Evolutionary conservation across 164 flowering plant genomes (phyloP), one percentile per base, ranked within the genome.

Genomic region (Aristolochia contorta): DNA sequence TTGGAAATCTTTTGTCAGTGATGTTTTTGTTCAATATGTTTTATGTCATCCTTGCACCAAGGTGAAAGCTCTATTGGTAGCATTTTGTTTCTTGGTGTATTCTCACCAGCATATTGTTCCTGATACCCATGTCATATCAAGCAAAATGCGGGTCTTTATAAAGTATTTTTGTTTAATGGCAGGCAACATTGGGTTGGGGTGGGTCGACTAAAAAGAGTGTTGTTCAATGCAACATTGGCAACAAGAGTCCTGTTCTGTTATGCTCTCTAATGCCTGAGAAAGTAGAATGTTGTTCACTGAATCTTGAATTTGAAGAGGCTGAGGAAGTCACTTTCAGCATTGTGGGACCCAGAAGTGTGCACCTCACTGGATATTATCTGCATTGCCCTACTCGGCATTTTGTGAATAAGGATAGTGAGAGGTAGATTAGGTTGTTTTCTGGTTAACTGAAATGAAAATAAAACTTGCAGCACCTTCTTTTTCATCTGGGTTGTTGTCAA

Each of bases 121-220:
- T 18, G 46, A 12, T n/a, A 18, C 16, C 46, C 20, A 3, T 27
- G 22, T 27, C 16, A 18, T 43, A n/a, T 24, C 30, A 45, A 14
- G 14, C 8, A 21, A n/a, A 43, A 3, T 37, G 43, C 45, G 25
- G 16, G 16, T 37, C 45, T 4, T 23, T 58, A 21, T 37, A 15
- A n/a, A 41, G 50, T 6, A 23, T 18, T 33, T 21, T 14, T 51
- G n/a, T 53, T 43, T 33, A 43, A 12, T n/a, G 61, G 62, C 75
- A 94, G 99, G 99, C 96, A 15, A 87, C 96, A 6, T 63, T 91
- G 54, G 97, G 89, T 22, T 51, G 22, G 48, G 91, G 91, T 21
- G 65, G 86, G 0, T 47, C 69, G 18, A 74, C 83, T 69, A 94
- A 71, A 75, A 62, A 43, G 23, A 23, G 47, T 20, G 47, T 41